Evolutionary conservation across 352 stramenopile genomes (phyloP), one percentile per base, ranked within the genome.

Genomic region (Pythium rhizo-oryzae): DNA sequence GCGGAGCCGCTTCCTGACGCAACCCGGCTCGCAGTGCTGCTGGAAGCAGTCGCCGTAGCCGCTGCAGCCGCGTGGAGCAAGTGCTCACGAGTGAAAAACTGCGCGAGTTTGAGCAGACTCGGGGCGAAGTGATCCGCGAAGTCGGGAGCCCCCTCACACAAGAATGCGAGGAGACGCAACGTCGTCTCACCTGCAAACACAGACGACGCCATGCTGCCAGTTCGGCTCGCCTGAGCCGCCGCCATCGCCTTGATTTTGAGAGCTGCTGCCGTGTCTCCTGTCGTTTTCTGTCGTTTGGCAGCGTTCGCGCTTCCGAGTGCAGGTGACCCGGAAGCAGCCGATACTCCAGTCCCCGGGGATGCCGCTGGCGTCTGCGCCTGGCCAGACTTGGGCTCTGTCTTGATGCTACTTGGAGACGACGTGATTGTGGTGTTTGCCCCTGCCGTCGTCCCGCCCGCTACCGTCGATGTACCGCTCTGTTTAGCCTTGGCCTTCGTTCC

Each of bases 21-120:
- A 5, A 44, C 51, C 8, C 61, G 61, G 24, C 39, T 60, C 18
- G 24, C 52, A 15, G 21, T 66, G 2, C 52, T n/a, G n/a, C n/a
- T 59, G 5, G 54, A 39, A 11, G 51, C 39, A 2, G 49, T 39
- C 1, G 41, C 50, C 13, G 51, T 44, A 1, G 69, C 58, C 2
- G 57, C 54, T 13, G 71, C 58, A 2, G 76, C 77, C 4, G 75
- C 69, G 23, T 93, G 84, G 33, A 95, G 79, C 39, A 97, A 72
- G 70, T 97, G 89, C 60, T 96, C 86, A 24, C 87, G 85, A 5
- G 88, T 96, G 53, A 95, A 89, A 30, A 86, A 80, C 51, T 97
- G 87, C 18, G 88, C 86, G 12, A 97, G 74, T 55, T 96, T 96
- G 9, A 96, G 74, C 56, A 97, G 62, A 58, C 81, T 81, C 16